Conservation (phyloP, 75 land plant genomes). For the Gnetum montanum region DNA sequence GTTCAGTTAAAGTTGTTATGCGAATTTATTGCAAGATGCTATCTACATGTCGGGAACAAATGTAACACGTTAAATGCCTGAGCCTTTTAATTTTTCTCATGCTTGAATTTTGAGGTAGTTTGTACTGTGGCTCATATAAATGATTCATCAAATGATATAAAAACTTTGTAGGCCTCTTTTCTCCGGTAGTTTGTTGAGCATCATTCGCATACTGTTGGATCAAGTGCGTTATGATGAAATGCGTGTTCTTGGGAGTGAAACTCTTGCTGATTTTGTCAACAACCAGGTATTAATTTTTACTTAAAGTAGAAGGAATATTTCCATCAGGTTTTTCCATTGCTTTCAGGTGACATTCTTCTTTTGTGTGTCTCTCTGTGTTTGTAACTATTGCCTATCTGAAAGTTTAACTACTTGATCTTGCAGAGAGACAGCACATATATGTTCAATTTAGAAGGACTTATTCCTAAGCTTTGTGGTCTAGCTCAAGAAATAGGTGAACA, state of each 20-base stretch:
- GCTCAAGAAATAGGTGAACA: conserved; percentile 64
- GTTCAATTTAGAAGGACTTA: conserved; percentile 73
- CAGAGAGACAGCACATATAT: conserved; percentile 88
- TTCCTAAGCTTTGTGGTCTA: conserved; percentile 71
- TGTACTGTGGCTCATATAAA: neutral
- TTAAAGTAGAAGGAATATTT: too few species aligned
- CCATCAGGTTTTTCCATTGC: too few species aligned
- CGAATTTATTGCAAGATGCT: conserved; percentile 66
- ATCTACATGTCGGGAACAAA: conserved; percentile 85
- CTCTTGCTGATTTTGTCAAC: conserved; percentile 75
- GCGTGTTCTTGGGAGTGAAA: conserved; percentile 62
- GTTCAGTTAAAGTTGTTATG: conserved; percentile 63
- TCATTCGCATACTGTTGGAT: conserved; percentile 67
- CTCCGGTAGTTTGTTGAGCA: conserved; percentile 71
- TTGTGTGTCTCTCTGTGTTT: too few species aligned
- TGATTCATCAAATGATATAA: neutral
- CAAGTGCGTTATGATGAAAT: conserved; percentile 78
- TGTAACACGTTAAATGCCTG: too few species aligned
- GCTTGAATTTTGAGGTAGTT: neutral
- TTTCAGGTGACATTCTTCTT: too few species aligned
- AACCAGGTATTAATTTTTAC: conserved; percentile 44
- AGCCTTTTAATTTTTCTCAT: too few species aligned
- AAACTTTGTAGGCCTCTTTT: conserved; percentile 64
- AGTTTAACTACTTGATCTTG: conserved; percentile 2
- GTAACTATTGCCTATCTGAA: neutral